These are phyloP conservation scores for Geranium brycei DNA, from an alignment of 345 rosid species.

Conservation along the genomic window DNA sequence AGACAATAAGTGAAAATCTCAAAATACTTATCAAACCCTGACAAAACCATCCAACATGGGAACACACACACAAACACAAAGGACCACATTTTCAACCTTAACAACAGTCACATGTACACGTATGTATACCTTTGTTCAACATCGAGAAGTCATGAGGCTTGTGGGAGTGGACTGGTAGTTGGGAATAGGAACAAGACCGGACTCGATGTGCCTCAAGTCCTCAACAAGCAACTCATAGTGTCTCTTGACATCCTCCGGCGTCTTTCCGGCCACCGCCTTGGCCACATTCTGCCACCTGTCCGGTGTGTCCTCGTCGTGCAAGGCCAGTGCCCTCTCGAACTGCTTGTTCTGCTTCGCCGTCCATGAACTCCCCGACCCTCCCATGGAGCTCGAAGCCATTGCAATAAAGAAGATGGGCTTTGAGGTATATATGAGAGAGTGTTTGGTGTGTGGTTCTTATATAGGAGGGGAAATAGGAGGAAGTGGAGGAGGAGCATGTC, in stretches of 20 bases:
- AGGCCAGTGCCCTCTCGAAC: constrained; percentile 41
- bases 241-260: constrained; percentile 34
- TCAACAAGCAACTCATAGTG: constrained; percentile 34
- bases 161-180: constrained; percentile 22
- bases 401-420: not conserved
- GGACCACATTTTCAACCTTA: no score
- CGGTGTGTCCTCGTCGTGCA: constrained; percentile 40
- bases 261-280: constrained; percentile 35
- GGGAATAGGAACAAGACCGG: constrained; percentile 40
- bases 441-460: not conserved
- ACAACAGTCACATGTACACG: no score
- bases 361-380: constrained; percentile 21
- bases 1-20: no score
- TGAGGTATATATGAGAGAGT: not conserved
- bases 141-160: constrained; percentile 1
- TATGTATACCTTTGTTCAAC: constrained; percentile 14
- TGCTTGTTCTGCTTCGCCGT: constrained; percentile 39
- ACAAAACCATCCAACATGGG: no score
- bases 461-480: no score
- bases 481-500: no score
- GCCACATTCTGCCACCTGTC: constrained; percentile 49
- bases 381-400: constrained; percentile 28
- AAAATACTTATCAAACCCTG: no score
- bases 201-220: constrained; percentile 39
- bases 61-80: no score